Conservation (phyloP, 108 stramenopile species). For the Nannochloropsis gaditana region DNA sequence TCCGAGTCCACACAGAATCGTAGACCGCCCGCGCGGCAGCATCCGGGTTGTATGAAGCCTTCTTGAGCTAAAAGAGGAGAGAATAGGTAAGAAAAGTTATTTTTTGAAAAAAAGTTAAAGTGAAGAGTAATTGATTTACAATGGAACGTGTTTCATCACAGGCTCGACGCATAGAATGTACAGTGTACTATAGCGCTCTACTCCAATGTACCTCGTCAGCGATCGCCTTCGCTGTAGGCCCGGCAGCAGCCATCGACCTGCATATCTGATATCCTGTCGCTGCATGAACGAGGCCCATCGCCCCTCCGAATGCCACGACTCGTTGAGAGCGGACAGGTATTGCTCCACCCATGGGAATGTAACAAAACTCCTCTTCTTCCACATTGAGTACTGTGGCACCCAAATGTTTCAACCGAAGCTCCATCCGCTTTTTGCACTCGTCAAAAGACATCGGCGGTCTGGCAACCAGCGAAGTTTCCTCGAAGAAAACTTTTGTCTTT, state of each 20-base stretch:
- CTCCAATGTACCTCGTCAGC: neutral
- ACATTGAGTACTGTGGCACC: slow-evolving; percentile 71
- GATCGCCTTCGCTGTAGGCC: slow-evolving; percentile 62
- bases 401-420: slow-evolving; percentile 67
- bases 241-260: slow-evolving; percentile 65
- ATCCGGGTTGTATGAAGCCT: slow-evolving; percentile 13
- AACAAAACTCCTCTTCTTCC: slow-evolving; percentile 88
- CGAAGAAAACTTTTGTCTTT: slow-evolving; percentile 65
- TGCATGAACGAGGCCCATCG: slow-evolving; percentile 85
- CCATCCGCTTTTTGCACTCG: slow-evolving; percentile 81
- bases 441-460: slow-evolving; percentile 75
- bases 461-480: slow-evolving; percentile 88
- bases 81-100: neutral
- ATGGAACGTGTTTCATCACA: too few species aligned
- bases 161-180: too few species aligned
- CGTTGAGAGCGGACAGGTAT: slow-evolving; percentile 68
- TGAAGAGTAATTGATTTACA: too few species aligned
- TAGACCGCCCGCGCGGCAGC: slow-evolving; percentile 72
- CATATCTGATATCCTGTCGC: slow-evolving; percentile 84
- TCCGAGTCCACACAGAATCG: slow-evolving; percentile 78
- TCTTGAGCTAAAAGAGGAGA: neutral
- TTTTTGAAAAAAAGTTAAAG: neutral
- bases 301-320: slow-evolving; percentile 77
- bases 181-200: neutral
- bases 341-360: slow-evolving; percentile 90